Base-by-base conservation (phyloP, 2,329 filamentous ascomycete species). In the Penicillium sp. region DNA sequence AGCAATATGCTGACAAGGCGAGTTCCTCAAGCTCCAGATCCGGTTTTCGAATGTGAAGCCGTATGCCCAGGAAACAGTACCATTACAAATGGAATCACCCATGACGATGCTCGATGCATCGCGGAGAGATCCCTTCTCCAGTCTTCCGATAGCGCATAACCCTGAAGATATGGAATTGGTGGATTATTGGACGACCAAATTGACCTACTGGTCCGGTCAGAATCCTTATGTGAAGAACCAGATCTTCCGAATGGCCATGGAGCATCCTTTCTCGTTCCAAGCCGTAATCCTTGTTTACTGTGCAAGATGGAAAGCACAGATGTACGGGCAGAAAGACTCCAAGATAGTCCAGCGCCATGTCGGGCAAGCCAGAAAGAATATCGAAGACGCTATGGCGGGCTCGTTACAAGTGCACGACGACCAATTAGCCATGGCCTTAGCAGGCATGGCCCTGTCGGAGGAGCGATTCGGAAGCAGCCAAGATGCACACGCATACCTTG, bases 161-260 rank as follows among this genome's bases (percentile, higher is more conserved):
- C 64, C 56, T 5, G 70, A 72, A n/a, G 73, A 76, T 30, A 63
- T 74, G 45, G 72, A 76, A 42, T 66, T 80, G 45, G 67, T 70
- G 3, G 74, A 79, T 49, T 73, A 70, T 49, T 80, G 76, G 76
- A 72, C 68, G 2, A 73, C 67, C 53, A 75, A 73, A 49, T 67
- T 80, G 53, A 70, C 71, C 0, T 80, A 79, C 59, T 80, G 78
- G 78, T 79, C 78, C 9, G 78, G 78, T 1, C 75, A 77, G 58
- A 80, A 80, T 57, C 58, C 64, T 28, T 68, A 75, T 38, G 65
- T 80, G 26, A 80, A 80, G 60, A 69, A 74, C 12, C 67, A 69
- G 10, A 72, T 77, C 8, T 79, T 78, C 59, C 71, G 70, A 44
- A 68, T 70, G 4, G 73, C 77, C 28, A 75, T 76, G 68, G 64